Evolutionary conservation across 176 grass and related monocot species (phyloP).

Genomic region (Zoysia pacifica): DNA sequence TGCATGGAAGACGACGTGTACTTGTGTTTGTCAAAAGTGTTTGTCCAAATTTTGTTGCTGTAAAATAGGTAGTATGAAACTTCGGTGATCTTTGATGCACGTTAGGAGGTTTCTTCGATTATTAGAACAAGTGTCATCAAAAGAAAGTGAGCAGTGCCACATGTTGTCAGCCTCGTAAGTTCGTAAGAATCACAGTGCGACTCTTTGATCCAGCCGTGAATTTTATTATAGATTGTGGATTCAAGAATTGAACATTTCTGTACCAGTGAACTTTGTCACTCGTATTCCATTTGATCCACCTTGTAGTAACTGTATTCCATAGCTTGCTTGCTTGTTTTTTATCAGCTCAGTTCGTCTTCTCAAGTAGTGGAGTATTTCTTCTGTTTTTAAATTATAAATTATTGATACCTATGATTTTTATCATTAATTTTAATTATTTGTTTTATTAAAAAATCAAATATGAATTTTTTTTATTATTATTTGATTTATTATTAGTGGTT

Average conservation of each 20-base stretch:
- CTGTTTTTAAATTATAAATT: no score
- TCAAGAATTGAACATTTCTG: background rate
- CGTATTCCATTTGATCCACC: background rate
- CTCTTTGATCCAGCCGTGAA: background rate
- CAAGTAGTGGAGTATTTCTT: background rate
- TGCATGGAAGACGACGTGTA: conserved; percentile 8
- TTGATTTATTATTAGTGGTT: no score
- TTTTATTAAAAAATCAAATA: no score
- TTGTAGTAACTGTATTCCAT: background rate
- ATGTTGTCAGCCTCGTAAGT: background rate
- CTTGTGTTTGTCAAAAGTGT: conserved; percentile 5
- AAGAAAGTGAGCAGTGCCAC: background rate
- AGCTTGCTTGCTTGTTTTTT: background rate
- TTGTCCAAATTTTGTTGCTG: conserved; percentile 1
- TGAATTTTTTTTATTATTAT: no score
- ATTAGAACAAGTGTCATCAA: background rate
- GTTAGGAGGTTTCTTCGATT: background rate
- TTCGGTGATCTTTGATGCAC: background rate
- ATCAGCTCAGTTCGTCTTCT: background rate
- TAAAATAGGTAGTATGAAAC: conserved; percentile 3
- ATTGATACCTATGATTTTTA: no score
- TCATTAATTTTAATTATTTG: no score
- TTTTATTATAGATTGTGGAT: background rate
- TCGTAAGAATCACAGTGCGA: background rate
- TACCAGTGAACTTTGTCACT: background rate